A percentile compares a stretch with the other conserved stretches of the same genome.
These are phyloP conservation scores for Raphanus sativus DNA, from an alignment of 345 rosid genomes.

Conservation along the genomic window DNA sequence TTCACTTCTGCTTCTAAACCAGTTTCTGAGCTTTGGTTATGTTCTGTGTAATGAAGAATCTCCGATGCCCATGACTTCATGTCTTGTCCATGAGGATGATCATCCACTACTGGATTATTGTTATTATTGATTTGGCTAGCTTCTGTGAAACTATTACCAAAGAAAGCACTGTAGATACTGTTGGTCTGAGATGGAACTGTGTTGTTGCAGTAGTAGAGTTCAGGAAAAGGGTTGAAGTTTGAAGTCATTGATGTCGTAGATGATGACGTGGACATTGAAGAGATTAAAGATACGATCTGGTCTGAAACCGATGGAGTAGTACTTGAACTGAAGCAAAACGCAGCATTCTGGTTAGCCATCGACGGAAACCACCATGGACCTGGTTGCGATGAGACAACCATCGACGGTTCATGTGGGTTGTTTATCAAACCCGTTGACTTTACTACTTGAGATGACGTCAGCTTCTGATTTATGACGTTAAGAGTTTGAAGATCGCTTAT, in stretches of 20 bases:
- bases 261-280: slow-evolving; percentile 44
- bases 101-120: not conserved
- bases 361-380: slow-evolving; percentile 26
- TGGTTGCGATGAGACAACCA: slow-evolving; percentile 35
- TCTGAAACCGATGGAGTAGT: slow-evolving; percentile 42
- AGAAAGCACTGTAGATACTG: slow-evolving; percentile 36
- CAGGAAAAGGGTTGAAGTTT: slow-evolving; percentile 58
- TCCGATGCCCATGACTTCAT: slow-evolving; percentile 37
- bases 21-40: slow-evolving; percentile 29
- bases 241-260: slow-evolving; percentile 48
- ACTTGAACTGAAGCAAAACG: slow-evolving; percentile 45
- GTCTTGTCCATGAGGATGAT: slow-evolving; percentile 16
- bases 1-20: slow-evolving; percentile 38
- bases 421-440: slow-evolving; percentile 41
- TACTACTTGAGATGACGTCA: slow-evolving; percentile 25
- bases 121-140: slow-evolving; percentile 24
- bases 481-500: slow-evolving; percentile 50
- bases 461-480: slow-evolving; percentile 43
- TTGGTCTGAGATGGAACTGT: slow-evolving; percentile 33
- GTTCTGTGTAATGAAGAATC: slow-evolving; percentile 32
- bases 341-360: slow-evolving; percentile 34
- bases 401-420: slow-evolving; percentile 36
- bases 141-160: slow-evolving; percentile 38
- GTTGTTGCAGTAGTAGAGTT: slow-evolving; percentile 32
- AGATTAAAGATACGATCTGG: slow-evolving; percentile 37